These are phyloP conservation scores for Fusarium sp. DNA, from an alignment of 2,329 filamentous ascomycete species.

Conservation along the genomic window DNA sequence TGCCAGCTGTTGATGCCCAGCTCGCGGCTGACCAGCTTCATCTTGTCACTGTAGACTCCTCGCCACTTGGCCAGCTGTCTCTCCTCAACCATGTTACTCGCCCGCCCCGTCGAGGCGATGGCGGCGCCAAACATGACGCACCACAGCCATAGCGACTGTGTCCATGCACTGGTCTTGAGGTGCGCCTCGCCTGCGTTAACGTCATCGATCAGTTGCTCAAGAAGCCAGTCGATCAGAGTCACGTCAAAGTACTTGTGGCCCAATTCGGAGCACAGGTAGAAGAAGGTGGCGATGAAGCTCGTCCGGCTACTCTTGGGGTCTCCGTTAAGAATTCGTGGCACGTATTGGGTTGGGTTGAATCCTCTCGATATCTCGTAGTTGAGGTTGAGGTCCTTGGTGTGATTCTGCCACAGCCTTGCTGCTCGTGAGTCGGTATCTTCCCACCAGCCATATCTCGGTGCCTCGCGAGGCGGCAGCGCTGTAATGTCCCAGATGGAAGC, in stretches of 20 bases:
- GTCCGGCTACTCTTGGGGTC: slow-evolving; percentile 53
- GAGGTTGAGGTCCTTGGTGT: slow-evolving; percentile 48
- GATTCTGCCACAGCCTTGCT: slow-evolving; percentile 50
- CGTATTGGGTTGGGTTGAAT: slow-evolving; percentile 46
- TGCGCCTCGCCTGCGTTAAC: slow-evolving; percentile 52
- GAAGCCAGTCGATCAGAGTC: slow-evolving; percentile 55
- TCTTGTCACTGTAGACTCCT: slow-evolving; percentile 52
- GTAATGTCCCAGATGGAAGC: slow-evolving; percentile 54
- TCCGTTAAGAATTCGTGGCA: slow-evolving; percentile 48
- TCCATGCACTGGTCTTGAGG: slow-evolving; percentile 53
- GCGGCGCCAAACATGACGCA: slow-evolving; percentile 56
- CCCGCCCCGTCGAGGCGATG: slow-evolving; percentile 50
- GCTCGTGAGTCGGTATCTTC: slow-evolving; percentile 48
- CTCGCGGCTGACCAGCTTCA: slow-evolving; percentile 51
- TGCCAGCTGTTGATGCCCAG: slow-evolving; percentile 52
- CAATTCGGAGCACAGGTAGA: slow-evolving; percentile 57
- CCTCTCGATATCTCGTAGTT: slow-evolving; percentile 50
- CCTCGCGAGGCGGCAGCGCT: slow-evolving; percentile 47
- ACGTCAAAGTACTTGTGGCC: slow-evolving; percentile 53
- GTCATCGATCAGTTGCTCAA: slow-evolving; percentile 56
- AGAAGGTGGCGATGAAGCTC: slow-evolving; percentile 57
- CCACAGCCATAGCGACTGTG: slow-evolving; percentile 56
- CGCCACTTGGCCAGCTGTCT: slow-evolving; percentile 51
- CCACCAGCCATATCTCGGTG: slow-evolving; percentile 51
- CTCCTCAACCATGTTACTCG: slow-evolving; percentile 48